A percentile compares a stretch with the other conserved stretches of the same genome.
Evolutionary conservation across 1,284 basidiomycete species (phyloP).

Genomic region (Pholiota adiposa): DNA sequence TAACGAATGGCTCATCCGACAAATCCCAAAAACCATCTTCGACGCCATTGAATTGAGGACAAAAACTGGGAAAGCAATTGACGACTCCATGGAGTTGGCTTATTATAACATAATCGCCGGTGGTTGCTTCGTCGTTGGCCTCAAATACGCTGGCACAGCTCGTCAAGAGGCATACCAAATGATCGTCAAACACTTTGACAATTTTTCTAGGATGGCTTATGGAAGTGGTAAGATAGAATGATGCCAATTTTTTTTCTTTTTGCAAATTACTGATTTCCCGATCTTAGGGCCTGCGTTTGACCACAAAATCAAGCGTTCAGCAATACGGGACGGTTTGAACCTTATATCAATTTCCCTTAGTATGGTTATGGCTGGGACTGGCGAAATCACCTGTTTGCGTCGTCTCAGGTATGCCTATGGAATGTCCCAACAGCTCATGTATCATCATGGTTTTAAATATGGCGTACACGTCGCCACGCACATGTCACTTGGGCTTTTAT

Average conservation of each 20-base stretch:
- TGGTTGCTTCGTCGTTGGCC: slow-evolving; percentile 87
- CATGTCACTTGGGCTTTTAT: slow-evolving; percentile 90
- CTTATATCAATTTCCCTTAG: slow-evolving; percentile 85
- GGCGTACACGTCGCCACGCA: slow-evolving; percentile 92
- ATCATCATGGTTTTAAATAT: slow-evolving; percentile 82
- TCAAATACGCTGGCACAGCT: slow-evolving; percentile 95
- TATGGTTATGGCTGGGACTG: slow-evolving; percentile 96
- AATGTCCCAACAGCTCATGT: slow-evolving; percentile 81
- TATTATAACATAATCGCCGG: slow-evolving; percentile 91
- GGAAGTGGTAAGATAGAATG: slow-evolving; percentile 53
- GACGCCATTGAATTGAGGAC: slow-evolving; percentile 57
- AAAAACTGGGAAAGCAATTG: slow-evolving; percentile 55
- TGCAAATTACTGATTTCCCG: slow-evolving; percentile 15
- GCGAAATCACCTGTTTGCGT: slow-evolving; percentile 89
- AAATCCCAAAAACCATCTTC: slow-evolving; percentile 76
- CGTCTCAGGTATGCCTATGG: slow-evolving; percentile 92
- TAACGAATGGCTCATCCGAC: slow-evolving; percentile 76
- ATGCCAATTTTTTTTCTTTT: not conserved
- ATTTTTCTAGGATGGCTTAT: slow-evolving; percentile 72
- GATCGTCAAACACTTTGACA: slow-evolving; percentile 82
- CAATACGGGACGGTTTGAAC: slow-evolving; percentile 89
- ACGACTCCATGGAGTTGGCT: slow-evolving; percentile 83
- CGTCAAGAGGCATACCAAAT: slow-evolving; percentile 84
- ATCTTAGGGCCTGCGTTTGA: slow-evolving; percentile 77
- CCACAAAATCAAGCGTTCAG: slow-evolving; percentile 82